Evolutionary conservation across 164 flowering plant species (phyloP), one percentile per base, ranked within the genome.

Genomic region (Nymphaea colorata): DNA sequence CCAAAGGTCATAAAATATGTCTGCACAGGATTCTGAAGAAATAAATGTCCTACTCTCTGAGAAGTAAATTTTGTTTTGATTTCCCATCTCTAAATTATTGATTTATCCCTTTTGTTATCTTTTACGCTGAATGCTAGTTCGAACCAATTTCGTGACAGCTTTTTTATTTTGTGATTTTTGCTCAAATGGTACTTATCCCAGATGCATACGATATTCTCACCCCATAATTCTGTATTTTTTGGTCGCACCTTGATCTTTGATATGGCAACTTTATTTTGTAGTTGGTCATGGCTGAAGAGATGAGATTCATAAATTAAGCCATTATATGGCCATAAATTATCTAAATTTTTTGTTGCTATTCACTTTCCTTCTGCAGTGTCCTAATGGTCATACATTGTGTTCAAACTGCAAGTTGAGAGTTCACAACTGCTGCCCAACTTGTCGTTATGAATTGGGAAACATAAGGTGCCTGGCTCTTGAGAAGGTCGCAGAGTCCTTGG

Each of bases 381-480:
- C 80, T 64, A 83, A 83, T 76, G 85, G 87, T 65, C 87, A 83
- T 69, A 83, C 83, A 25, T 62, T 83, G 42, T 83, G 85, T 75
- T 75, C 83, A 59, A 68, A 70, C 70, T 83, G 87, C 77, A 83
- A 79, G 73, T 61, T 61, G 17, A 79, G 78, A 64, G 82, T 79
- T 65, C 85, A 82, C 69, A 83, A 82, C 66, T 67, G 82, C 43
- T 83, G 87, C 70, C 87, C 84, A 18, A 81, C 81, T 57, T 83
- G 87, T 64, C 79, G 83, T 16, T 63, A 71, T 17, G 87, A 83
- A 62, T 82, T 83, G n/a, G 86, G 86, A 41, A 72, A 84, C 70
- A 84, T 84, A 66, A 76, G 87, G 71, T 84, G 87, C 64, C 70
- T 84, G 69, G 87, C 87, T 64, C 68, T 84, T 74, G 87, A 84